phyloP scores from a whole-genome alignment of 768 basidiomycete species.

The Russula ochroleuca region DNA sequence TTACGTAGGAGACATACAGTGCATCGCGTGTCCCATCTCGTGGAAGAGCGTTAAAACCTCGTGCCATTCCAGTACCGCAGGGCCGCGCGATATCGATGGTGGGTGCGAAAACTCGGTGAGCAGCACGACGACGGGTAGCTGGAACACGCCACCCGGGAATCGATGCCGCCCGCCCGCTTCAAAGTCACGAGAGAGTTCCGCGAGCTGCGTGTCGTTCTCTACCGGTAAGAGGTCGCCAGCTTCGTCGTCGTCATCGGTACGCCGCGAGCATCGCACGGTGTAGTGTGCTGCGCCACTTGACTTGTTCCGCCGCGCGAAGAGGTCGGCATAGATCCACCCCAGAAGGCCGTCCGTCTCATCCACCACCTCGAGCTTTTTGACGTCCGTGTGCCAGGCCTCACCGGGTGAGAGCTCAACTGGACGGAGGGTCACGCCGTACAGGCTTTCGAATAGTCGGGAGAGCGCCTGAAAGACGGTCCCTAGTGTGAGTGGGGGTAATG shows the following conservation, averaged over 20 bases:
- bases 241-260: slow-evolving; percentile 89
- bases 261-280: slow-evolving; percentile 89
- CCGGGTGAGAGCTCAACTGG: slow-evolving; percentile 64
- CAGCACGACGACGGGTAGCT: slow-evolving; percentile 88
- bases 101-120: slow-evolving; percentile 81
- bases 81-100: slow-evolving; percentile 47
- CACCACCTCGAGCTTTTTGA: slow-evolving; percentile 89
- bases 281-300: slow-evolving; percentile 93
- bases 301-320: slow-evolving; percentile 83
- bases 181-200: slow-evolving; percentile 52
- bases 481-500: slow-evolving; percentile 71
- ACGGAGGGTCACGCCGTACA: slow-evolving; percentile 84
- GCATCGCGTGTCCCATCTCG: slow-evolving; percentile 99
- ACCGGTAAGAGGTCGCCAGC: slow-evolving; percentile 49
- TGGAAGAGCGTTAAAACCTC: slow-evolving; percentile 95
- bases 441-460: slow-evolving; percentile 78
- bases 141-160: slow-evolving; percentile 65
- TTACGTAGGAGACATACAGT: slow-evolving; percentile 63
- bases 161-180: slow-evolving; percentile 60
- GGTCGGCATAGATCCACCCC: slow-evolving; percentile 93
- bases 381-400: slow-evolving; percentile 86
- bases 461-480: slow-evolving; percentile 91
- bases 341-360: slow-evolving; percentile 84
- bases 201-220: slow-evolving; percentile 37
- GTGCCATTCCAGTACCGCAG: slow-evolving; percentile 82